Base-by-base conservation (phyloP, 2,329 filamentous ascomycete species). In the Pleochaeta shiraiana region DNA sequence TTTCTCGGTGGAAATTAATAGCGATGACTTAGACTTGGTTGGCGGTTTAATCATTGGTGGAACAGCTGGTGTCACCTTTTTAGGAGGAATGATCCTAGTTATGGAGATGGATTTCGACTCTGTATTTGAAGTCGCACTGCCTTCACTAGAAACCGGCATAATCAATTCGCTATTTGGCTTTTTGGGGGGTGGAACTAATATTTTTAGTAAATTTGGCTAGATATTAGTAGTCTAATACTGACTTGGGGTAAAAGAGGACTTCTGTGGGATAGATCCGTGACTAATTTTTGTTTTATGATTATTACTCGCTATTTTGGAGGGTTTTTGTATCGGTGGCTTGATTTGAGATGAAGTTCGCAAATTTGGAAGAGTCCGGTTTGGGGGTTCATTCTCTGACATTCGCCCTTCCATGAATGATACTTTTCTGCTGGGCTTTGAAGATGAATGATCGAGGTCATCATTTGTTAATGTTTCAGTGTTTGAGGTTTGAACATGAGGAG, bases 151-250 rank as follows among this genome's bases (percentile, higher is more conserved):
- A 50, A 26, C 26, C 21, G 26, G 19, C 21, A 21, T 21, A 50
- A 16, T 43, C n/a, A 37, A 28, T 45, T n/a, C 14, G 31, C 19
- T 39, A 26, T 28, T 33, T 30, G 21, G 26, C 45, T 53, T 65
- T 47, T 55, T 37, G 39, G 62, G 63, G 28, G 63, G 43, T 45
- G 64, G 21, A 43, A 43, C 43, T 61, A 26, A 50, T 31, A 14
- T n/a, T 45, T 30, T 19, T 14, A 53, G n/a, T 31, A 37, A 24
- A 34, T 34, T 31, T 19, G 12, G 53, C 26, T 12, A 16, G 11
- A 21, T 26, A 39, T 6, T 14, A 59, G 3, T 26, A 19, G 21
- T 59, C 9, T 39, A 12, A 50, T 30, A 43, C 63, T 64, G 4
- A 57, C 50, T 64, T 37, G 63, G 31, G 30, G 63, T 43, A 45